Evolutionary conservation across 2,329 filamentous ascomycete genomes (phyloP).

Genomic region (Talaromyces sp.): DNA sequence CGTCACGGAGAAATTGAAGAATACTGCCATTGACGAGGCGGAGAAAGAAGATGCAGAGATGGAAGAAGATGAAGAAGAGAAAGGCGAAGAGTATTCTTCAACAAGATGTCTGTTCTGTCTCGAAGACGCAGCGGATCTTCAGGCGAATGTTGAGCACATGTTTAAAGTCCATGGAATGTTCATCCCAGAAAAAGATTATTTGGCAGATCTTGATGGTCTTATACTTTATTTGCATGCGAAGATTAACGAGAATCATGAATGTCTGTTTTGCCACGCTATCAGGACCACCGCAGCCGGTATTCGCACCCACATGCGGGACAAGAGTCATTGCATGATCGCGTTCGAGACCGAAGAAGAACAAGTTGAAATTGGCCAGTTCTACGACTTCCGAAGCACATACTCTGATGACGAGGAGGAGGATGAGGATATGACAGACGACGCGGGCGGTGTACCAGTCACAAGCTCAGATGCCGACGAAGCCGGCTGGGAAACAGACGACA

Average conservation of each 20-base stretch:
- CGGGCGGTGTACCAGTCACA: constrained; percentile 56
- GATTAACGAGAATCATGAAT: constrained; percentile 74
- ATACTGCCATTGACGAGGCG: constrained; percentile 51
- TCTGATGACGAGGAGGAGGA: constrained; percentile 68
- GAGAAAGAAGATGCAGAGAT: constrained; percentile 30
- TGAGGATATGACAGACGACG: constrained; percentile 47
- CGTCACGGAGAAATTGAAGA: constrained; percentile 72
- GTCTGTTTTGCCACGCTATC: constrained; percentile 79
- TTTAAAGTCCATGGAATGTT: constrained; percentile 91
- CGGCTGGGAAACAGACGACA: constrained; percentile 96
- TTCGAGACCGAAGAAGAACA: constrained; percentile 85
- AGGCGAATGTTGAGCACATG: constrained; percentile 85
- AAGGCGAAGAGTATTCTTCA: constrained; percentile 41
- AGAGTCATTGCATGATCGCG: constrained; percentile 93
- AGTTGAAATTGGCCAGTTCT: constrained; percentile 90
- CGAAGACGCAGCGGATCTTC: constrained; percentile 67
- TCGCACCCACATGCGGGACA: constrained; percentile 96
- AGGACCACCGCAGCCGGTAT: constrained; percentile 73
- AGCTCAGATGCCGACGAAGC: constrained; percentile 54
- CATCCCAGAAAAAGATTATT: constrained; percentile 79
- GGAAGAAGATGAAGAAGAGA: constrained; percentile 40
- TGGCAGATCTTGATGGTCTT: constrained; percentile 77
- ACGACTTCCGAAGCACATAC: constrained; percentile 95
- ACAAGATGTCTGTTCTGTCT: constrained; percentile 85
- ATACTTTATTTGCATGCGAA: constrained; percentile 73